Evolutionary conservation across 176 grass and related monocot species (phyloP), one percentile per base, ranked within the genome.

Genomic region (Calamus simplicifolius): DNA sequence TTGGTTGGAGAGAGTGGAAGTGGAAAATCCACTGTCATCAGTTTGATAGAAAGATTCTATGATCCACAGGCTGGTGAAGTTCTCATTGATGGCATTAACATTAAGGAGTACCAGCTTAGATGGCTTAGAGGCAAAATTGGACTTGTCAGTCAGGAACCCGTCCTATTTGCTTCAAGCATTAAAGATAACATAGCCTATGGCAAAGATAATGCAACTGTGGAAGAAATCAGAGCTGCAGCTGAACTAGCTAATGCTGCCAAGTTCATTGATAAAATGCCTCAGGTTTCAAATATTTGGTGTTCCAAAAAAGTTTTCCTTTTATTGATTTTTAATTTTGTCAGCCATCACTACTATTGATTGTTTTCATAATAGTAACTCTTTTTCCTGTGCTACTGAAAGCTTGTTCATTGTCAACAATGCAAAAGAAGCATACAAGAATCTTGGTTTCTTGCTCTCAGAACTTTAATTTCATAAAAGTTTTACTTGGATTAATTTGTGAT

Each of bases 251-350:
- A 95, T 49, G 89, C 89, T 25, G 72, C 89, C 52, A 95, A 95
- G 69, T 95, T 95, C 61, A 88, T 95, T 31, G 89, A 95, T 69
- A 95, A 95, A 88, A 82, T 95, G 89, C 89, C 89, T 55, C 72
- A 95, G 85, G 89, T 95, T 51, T 80, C 62, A 48, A 1, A 12
- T 43, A 12, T 43, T 43, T 43, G 0, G 10, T 43, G 35, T 43
- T 43, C 12, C 35, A 43, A 43, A 43, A 12, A 43, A 43, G n/a
- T 43, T 43, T 43, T 43, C 1, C 12, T 43, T 43, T 43, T 43
- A 43, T 35, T 35, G 0, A 43, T 43, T 43, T 43, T 43, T 12
- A 43, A 43, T 43, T 43, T 43, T 3, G 2, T 43, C 12, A 13
- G 35, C 12, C 1, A 43, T 43, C 35, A 43, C 10, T 43, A 10